A percentile compares a stretch with the other conserved stretches of the same genome.
These are phyloP conservation scores for Neurospora sp. DNA, from an alignment of 2,329 filamentous ascomycete genomes.

Conservation along the genomic window DNA sequence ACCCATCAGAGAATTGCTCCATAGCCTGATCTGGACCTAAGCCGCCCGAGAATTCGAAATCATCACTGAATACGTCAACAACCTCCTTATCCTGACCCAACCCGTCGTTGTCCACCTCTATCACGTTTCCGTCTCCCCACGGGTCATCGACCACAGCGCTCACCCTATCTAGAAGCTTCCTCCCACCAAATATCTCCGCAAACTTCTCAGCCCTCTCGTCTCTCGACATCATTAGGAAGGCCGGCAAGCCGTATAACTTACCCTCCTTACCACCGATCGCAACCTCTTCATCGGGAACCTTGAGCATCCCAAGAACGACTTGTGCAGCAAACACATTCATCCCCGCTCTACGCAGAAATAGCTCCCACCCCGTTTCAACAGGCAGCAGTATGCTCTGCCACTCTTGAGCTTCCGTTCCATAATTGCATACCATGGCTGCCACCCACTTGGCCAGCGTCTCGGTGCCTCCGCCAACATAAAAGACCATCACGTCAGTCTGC, in stretches of 20 bases:
- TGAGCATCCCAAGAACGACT: conserved; percentile 42
- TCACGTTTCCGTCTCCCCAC: conserved; percentile 26
- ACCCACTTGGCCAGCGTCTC: conserved; percentile 46
- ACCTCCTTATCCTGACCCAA: conserved; percentile 6
- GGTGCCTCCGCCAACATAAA: conserved; percentile 41
- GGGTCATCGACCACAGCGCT: conserved; percentile 39
- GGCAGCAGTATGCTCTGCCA: conserved; percentile 29
- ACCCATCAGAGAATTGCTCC: background rate
- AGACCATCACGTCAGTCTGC: conserved; percentile 27
- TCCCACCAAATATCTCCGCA: conserved; percentile 42
- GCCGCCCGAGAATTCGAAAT: background rate
- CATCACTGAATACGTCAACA: conserved; percentile 1
- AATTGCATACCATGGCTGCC: conserved; percentile 39
- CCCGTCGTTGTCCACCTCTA: conserved; percentile 15
- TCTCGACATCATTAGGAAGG: conserved; percentile 47
- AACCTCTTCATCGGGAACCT: conserved; percentile 20
- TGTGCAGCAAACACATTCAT: conserved; percentile 67
- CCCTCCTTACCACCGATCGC: conserved; percentile 6
- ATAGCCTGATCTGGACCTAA: background rate
- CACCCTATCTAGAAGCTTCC: conserved; percentile 41
- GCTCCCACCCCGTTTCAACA: conserved; percentile 58
- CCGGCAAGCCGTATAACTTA: conserved; percentile 33
- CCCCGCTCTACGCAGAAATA: conserved; percentile 55
- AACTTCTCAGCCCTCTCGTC: conserved; percentile 42
- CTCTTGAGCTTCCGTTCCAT: conserved; percentile 21